These are phyloP conservation scores for Solanum chmielewskii DNA, from an alignment of 257 asterid species.

Conservation along the genomic window DNA sequence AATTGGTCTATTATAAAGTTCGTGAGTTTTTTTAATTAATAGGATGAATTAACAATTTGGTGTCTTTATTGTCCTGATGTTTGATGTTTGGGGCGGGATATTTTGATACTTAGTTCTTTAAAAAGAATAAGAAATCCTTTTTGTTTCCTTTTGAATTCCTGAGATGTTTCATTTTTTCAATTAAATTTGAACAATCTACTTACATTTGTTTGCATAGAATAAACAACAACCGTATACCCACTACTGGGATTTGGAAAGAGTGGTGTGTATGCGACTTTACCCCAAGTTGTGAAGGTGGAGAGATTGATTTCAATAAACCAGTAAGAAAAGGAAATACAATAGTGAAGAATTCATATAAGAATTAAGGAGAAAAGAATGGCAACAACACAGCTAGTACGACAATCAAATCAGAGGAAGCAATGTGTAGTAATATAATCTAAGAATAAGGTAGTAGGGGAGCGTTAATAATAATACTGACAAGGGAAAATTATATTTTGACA, in stretches of 20 bases:
- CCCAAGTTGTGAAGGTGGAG: background rate
- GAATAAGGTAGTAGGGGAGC: background rate
- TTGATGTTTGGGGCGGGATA: background rate
- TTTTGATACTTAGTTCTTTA: background rate
- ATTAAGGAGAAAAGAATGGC: background rate
- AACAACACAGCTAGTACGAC: background rate
- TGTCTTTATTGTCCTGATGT: background rate
- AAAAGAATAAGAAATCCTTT: background rate
- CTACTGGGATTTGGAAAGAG: background rate
- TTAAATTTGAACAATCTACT: background rate
- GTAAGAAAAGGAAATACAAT: background rate
- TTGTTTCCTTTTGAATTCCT: background rate
- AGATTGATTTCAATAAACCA: background rate
- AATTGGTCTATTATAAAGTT: background rate
- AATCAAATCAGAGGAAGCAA: background rate
- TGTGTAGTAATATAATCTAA: background rate
- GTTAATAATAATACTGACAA: background rate
- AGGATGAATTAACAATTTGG: background rate
- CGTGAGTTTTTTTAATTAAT: background rate
- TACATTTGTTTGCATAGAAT: background rate
- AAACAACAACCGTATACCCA: background rate
- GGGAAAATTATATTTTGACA: slow-evolving; percentile 8
- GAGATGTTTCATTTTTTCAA: background rate
- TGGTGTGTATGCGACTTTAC: background rate
- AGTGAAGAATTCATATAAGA: background rate